phyloP scores from a whole-genome alignment of 202 grass and related monocot species.

The Digitaria exilis region DNA sequence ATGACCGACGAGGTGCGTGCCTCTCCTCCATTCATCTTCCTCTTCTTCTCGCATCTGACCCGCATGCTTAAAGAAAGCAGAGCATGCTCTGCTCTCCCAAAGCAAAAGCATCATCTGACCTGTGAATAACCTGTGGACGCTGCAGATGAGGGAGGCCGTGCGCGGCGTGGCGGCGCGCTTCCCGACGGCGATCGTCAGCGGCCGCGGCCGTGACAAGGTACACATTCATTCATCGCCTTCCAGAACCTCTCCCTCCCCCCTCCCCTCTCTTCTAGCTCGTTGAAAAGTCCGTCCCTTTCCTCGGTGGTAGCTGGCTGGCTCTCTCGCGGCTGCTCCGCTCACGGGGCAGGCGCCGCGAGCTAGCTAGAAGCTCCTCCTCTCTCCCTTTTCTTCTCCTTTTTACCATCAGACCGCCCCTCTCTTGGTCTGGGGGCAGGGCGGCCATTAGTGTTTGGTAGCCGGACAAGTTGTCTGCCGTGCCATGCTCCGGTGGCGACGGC shows the following conservation, averaged over 20 bases:
- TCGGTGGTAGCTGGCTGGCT: background rate
- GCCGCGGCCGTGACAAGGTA: slow-evolving; percentile 71
- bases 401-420: too few relatives aligned
- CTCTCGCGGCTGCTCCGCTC: background rate
- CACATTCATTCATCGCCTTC: background rate
- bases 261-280: too few relatives aligned
- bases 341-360: background rate
- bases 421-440: too few relatives aligned
- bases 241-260: background rate
- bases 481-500: background rate
- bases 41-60: background rate
- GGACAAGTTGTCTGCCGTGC: background rate
- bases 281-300: background rate
- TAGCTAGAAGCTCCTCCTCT: slow-evolving; percentile 48
- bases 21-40: background rate
- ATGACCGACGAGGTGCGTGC: slow-evolving; percentile 70
- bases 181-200: slow-evolving; percentile 79
- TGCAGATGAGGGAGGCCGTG: slow-evolving; percentile 77
- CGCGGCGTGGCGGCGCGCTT: slow-evolving; percentile 60
- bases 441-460: background rate
- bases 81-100: slow-evolving; percentile 11
- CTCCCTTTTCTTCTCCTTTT: background rate
- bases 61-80: background rate
- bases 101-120: background rate
- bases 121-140: background rate